Percentiles rank a stretch among this genome's conserved stretches.
Conservation (phyloP, 1,284 basidiomycete genomes). For the Fomitopsis schrenkii region DNA sequence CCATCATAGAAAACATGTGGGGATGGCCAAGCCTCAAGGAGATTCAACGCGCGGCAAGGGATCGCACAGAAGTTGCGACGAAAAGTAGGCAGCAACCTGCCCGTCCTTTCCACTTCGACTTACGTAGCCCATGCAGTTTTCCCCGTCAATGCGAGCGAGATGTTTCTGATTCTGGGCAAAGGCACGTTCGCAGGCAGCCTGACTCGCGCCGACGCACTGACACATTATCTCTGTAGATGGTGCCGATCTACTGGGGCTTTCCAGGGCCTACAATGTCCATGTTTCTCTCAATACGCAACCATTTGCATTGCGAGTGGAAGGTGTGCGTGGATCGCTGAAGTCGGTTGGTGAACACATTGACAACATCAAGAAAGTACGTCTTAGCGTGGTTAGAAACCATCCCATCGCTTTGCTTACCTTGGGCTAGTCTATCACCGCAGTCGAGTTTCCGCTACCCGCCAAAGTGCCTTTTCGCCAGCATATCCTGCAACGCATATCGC, state of each 20-base stretch:
- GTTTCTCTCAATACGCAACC: slow-evolving; percentile 54
- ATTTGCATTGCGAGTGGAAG: slow-evolving; percentile 56
- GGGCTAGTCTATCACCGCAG: slow-evolving; percentile 46
- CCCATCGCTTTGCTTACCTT: neutral
- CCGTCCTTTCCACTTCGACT: neutral
- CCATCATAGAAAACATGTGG: slow-evolving; percentile 64
- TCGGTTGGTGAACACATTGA: slow-evolving; percentile 40
- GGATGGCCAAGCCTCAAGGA: slow-evolving; percentile 58
- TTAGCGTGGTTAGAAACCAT: neutral
- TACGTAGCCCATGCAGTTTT: slow-evolving; percentile 38
- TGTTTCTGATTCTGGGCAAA: slow-evolving; percentile 71
- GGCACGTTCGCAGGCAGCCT: slow-evolving; percentile 35
- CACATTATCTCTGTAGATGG: slow-evolving; percentile 45
- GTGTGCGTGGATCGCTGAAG: slow-evolving; percentile 44
- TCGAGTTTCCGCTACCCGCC: slow-evolving; percentile 46
- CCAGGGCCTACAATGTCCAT: slow-evolving; percentile 55
- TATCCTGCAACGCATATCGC: slow-evolving; percentile 60
- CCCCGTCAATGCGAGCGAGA: slow-evolving; percentile 49
- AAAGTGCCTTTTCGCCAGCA: slow-evolving; percentile 36
- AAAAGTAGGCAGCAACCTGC: slow-evolving; percentile 37
- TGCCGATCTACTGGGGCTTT: slow-evolving; percentile 51
- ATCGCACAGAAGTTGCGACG: slow-evolving; percentile 47
- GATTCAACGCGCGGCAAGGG: slow-evolving; percentile 44
- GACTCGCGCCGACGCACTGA: neutral
- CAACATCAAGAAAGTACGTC: slow-evolving; percentile 44